Evolutionary conservation across 129 eudicot species (phyloP).

Genomic region (Arctium minus): DNA sequence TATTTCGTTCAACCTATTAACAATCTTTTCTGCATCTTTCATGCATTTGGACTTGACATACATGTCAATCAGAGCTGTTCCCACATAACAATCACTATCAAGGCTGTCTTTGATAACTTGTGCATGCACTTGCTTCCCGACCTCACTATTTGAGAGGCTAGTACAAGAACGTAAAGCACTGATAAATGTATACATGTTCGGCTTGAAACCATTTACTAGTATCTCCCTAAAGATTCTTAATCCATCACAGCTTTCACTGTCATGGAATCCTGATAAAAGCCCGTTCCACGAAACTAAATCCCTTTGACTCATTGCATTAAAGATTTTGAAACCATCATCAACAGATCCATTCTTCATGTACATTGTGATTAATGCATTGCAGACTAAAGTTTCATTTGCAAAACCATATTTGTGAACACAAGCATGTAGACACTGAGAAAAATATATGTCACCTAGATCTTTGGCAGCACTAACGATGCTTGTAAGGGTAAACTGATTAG

Average conservation of each 20-base stretch:
- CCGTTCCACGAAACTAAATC: slow-evolving; percentile 50
- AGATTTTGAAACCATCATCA: slow-evolving; percentile 30
- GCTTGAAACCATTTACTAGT: slow-evolving; percentile 39
- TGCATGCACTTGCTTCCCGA: slow-evolving; percentile 40
- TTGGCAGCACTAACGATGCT: slow-evolving; percentile 42
- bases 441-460: slow-evolving; percentile 23
- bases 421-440: slow-evolving; percentile 35
- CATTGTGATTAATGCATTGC: slow-evolving; percentile 42
- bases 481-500: slow-evolving; percentile 41
- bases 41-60: slow-evolving; percentile 34
- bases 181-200: slow-evolving; percentile 36
- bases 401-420: slow-evolving; percentile 41
- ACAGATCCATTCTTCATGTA: slow-evolving; percentile 31
- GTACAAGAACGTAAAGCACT: slow-evolving; percentile 37
- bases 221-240: slow-evolving; percentile 28
- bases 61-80: slow-evolving; percentile 40
- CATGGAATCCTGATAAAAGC: slow-evolving; percentile 43
- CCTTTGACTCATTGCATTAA: slow-evolving; percentile 21
- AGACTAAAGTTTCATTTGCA: slow-evolving; percentile 31
- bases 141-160: slow-evolving; percentile 18
- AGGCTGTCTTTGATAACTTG: slow-evolving; percentile 29
- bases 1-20: slow-evolving; percentile 13
- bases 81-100: slow-evolving; percentile 31
- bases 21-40: slow-evolving; percentile 30
- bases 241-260: slow-evolving; percentile 27